Base-by-base conservation (phyloP, 345 rosid genomes). In the Garcia nutans region DNA sequence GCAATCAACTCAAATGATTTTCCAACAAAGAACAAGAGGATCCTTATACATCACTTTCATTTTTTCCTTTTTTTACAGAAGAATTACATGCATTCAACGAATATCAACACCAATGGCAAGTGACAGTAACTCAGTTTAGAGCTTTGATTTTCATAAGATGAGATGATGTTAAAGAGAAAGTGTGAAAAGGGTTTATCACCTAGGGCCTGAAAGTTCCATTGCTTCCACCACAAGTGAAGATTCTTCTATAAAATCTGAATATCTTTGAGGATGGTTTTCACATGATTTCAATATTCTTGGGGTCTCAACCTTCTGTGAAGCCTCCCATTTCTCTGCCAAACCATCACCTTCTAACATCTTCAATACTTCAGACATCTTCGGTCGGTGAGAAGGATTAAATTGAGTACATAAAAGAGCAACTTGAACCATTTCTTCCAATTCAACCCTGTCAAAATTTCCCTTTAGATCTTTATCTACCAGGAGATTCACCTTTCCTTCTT, bases 171-270 rank as follows among this genome's bases (percentile, higher is more conserved):
- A 49, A 47, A 42, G 4, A 1, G 57, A 2, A 22, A 8, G 63
- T 9, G 67, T 19, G 10, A 16, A 56, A 56, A 54, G 37, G 33
- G 8, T 58, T 4, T 57, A 65, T 91, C 86, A 94, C 80, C 98
- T 80, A 47, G 98, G 98, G 8, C 98, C 98, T 0, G 98, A 94
- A 71, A 94, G 98, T 85, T 94, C 98, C 91, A 94, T 92, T 59
- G 97, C 98, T 86, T 94, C 98, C 2, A 92, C 77, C 45, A 92
- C 93, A 42, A 94, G 95, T 44, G 97, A 94, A 13, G 97, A 91
- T 76, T 94, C 98, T 74, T 94, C 97, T 49, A 94, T 91, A 64
- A 78, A 91, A 80, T 94, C 97, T 0, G 95, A 89, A 79, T 94
- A 94, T 78, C 87, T 83, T 41, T 73, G 78, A 52, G 82, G 82